Conservation (phyloP, 345 rosid genomes). For the Geranium brycei region DNA sequence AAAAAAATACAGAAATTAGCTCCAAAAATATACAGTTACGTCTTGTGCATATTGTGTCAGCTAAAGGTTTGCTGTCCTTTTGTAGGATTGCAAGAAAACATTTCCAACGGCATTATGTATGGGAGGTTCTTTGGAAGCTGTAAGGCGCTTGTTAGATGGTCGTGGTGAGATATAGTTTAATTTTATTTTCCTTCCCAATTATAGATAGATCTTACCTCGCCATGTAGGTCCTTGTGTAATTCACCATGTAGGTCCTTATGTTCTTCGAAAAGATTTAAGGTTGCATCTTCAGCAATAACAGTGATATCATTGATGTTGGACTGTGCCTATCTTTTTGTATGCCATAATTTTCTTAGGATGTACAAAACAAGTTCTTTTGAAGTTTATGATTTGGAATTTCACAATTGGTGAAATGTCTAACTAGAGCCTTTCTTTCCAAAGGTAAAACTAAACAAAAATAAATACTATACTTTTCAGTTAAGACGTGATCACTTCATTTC, state of each 20-base stretch:
- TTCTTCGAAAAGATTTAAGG: too few relatives aligned
- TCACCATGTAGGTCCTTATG: too few relatives aligned
- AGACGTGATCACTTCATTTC: neutral
- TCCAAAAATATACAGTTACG: too few relatives aligned
- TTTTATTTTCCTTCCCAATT: neutral
- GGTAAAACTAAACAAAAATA: neutral
- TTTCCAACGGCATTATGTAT: conserved; percentile 74
- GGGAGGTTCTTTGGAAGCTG: conserved; percentile 74
- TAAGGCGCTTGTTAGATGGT: conserved; percentile 37
- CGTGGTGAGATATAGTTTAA: conserved; percentile 49
- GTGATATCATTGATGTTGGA: too few relatives aligned
- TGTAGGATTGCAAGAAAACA: conserved; percentile 72
- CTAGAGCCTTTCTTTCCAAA: neutral
- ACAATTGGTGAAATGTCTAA: too few relatives aligned
- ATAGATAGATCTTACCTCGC: neutral
- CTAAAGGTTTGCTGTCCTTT: conserved; percentile 9
- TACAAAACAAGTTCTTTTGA: neutral
- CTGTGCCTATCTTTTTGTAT: too few relatives aligned
- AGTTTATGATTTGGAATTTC: neutral
- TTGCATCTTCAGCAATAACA: too few relatives aligned
- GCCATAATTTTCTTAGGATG: too few relatives aligned
- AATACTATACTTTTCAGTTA: neutral
- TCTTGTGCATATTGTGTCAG: neutral
- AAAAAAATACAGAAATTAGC: too few relatives aligned
- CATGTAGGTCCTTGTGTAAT: neutral